Evolutionary conservation across 306 rosid genomes (phyloP), one percentile per base, ranked within the genome.

Genomic region (Dalbergia oliveri): DNA sequence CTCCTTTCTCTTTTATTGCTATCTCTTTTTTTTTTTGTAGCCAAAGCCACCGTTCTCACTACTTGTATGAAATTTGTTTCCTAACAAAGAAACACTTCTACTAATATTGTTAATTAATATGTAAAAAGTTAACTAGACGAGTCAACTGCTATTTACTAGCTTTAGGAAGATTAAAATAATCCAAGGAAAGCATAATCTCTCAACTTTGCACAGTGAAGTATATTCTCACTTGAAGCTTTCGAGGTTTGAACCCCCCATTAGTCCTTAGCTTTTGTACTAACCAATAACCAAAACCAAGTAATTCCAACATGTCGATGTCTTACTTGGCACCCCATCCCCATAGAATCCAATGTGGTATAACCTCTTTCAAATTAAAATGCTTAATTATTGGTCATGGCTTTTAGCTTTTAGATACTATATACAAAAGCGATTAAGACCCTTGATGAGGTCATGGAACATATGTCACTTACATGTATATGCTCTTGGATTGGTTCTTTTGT

Each of bases 351-450:
- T 18, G 66, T 60, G 37, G 66, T 26, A 23, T 23, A 31, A 60
- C 34, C 6, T 63, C 43, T 63, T 34, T 59, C 35, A n/a, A 63
- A 33, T 14, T n/a, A 5, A 12, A 26, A 15, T 26, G 50, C 13
- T 44, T 54, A n/a, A 53, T 72, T 2, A 35, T 53, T 53, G 51
- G 12, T 54, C 26, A 54, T 43, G 16, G n/a, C 79, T 43, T 44
- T 10, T 44, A 35, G 37, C 23, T 18, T 61, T 60, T 13, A 43
- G 0, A 54, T 54, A 1, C 26, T 16, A 45, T 47, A 75, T 6
- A 26, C 18, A 61, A 45, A 62, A 23, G 69, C 10, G 69, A 75
- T 59, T 61, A 44, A 75, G 47, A 75, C 70, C 45, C 49, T 3
- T 15, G 34, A 75, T 10, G 60, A 60, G 59, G 47, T 45, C 69